Evolutionary conservation across 352 stramenopile genomes (phyloP), one percentile per base, ranked within the genome.

Genomic region (Phytophthora litchii): DNA sequence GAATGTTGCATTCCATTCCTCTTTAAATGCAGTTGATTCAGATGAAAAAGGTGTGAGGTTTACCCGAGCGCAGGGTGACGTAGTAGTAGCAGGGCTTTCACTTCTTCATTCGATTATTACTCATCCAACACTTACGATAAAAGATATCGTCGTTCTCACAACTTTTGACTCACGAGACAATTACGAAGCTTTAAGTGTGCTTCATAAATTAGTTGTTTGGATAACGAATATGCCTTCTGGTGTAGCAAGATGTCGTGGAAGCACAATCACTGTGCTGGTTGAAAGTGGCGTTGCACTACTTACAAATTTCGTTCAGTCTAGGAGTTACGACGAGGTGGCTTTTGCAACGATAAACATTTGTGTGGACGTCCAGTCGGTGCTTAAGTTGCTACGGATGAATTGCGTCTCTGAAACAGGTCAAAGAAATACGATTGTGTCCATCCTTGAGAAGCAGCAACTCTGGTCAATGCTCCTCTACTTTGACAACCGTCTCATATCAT

Each of bases 401-500:
- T 8, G 25, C 25, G 10, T 17, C 4, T 23, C n/a, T 23, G 25
- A 31, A 25, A 29, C 31, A 3, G 10, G 31, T 1, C 12, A 45
- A 20, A 3, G 23, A 9, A 20, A 16, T 3, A 56, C 43, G 3
- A 42, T 46, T 6, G 21, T 64, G 11, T 25, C 25, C 0, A 45
- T 67, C 32, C 31, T 48, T 20, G 41, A 55, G 25, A 77, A 77
- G 19, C 64, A 68, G 27, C 49, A 57, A 14, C 49, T 76, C 14
- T 76, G 68, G 68, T 48, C 45, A 1, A 51, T 54, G 34, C 11
- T 76, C 17, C 51, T 76, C 3, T 55, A 47, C 16, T 52, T 76
- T 31, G 38, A 76, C 41, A 64, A 35, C 19, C 49, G 50, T 1
- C 12, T 31, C 1, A 21, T 76, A 3, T 61, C 54, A 11, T 57